These are phyloP conservation scores for Kazachstania psychrophila DNA, from an alignment of 805 yeast genomes.

Conservation along the genomic window DNA sequence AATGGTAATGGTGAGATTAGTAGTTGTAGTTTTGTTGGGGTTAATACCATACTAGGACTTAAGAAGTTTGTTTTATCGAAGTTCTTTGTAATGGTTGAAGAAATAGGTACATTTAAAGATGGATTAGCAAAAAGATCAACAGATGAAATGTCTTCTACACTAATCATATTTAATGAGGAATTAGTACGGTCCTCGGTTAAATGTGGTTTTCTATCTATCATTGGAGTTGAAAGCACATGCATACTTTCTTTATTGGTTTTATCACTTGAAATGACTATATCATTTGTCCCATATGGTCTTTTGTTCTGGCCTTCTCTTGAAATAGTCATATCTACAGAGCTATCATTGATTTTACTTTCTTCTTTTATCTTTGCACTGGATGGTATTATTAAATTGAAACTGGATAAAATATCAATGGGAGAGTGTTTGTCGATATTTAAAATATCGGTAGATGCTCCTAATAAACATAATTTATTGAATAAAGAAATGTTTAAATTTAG, in stretches of 20 bases:
- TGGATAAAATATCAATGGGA: slow-evolving; percentile 22
- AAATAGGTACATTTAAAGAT: background rate
- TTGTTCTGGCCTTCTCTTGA: background rate
- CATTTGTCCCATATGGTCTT: background rate
- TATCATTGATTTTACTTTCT: too few species aligned
- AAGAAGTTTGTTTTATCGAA: background rate
- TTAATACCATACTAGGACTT: background rate
- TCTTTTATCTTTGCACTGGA: background rate
- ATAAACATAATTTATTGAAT: slow-evolving; percentile 23
- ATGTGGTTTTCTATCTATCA: background rate
- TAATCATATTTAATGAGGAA: slow-evolving; percentile 3
- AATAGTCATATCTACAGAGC: too few species aligned
- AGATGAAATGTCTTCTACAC: slow-evolving; percentile 5
- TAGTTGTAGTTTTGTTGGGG: background rate
- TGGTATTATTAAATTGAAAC: slow-evolving; percentile 4
- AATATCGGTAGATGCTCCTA: slow-evolving; percentile 28
- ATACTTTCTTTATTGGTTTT: background rate
- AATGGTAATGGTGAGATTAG: slow-evolving; percentile 1
- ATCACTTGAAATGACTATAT: background rate
- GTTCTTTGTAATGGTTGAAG: slow-evolving; percentile 4
- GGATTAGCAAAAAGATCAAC: slow-evolving; percentile 5
- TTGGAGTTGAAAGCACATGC: background rate
- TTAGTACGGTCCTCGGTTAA: background rate
- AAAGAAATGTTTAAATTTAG: slow-evolving; percentile 26
- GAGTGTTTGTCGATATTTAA: slow-evolving; percentile 24